Conservation (phyloP, 2,329 filamentous ascomycete species). For the Clarireedia paspali region DNA sequence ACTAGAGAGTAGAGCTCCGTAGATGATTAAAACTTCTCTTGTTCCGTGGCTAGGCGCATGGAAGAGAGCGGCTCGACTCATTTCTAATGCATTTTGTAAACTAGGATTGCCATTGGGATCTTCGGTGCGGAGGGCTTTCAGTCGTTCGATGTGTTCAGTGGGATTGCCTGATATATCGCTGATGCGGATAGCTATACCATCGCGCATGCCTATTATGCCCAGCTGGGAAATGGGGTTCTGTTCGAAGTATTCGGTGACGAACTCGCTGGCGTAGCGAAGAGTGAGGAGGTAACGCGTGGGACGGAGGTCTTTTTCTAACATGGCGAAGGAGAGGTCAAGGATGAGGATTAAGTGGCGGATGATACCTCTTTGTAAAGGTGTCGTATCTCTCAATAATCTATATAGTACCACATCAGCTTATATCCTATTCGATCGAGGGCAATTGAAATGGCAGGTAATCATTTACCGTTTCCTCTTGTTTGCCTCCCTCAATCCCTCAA, state of each 20-base stretch:
- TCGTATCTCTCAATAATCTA: conserved; percentile 85
- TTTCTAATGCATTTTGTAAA: conserved; percentile 91
- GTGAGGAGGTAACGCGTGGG: conserved; percentile 80
- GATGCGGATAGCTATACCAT: conserved; percentile 78
- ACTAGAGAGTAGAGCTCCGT: conserved; percentile 80
- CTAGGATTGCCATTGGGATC: conserved; percentile 70
- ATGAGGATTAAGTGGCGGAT: conserved; percentile 93
- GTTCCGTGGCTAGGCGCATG: conserved; percentile 92
- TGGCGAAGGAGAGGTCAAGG: conserved; percentile 85
- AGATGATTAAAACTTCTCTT: conserved; percentile 83
- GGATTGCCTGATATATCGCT: conserved; percentile 91
- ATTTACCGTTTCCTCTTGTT: conserved; percentile 68
- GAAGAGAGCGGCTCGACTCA: conserved; percentile 86
- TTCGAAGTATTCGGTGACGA: conserved; percentile 92
- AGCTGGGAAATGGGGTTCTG: conserved; percentile 98
- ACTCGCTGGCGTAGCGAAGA: conserved; percentile 75
- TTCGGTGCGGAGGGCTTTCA: conserved; percentile 58
- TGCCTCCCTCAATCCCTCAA: conserved; percentile 71
- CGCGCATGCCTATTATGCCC: conserved; percentile 85
- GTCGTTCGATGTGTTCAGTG: conserved; percentile 72
- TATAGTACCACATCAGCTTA: conserved; percentile 18
- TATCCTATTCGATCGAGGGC: not conserved
- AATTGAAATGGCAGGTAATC: not conserved
- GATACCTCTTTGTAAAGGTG: conserved; percentile 89
- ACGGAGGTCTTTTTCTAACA: conserved; percentile 90